Evolutionary conservation across 805 yeast species (phyloP), one percentile per base, ranked within the genome.

Genomic region (Saccharomycopsis olivae): DNA sequence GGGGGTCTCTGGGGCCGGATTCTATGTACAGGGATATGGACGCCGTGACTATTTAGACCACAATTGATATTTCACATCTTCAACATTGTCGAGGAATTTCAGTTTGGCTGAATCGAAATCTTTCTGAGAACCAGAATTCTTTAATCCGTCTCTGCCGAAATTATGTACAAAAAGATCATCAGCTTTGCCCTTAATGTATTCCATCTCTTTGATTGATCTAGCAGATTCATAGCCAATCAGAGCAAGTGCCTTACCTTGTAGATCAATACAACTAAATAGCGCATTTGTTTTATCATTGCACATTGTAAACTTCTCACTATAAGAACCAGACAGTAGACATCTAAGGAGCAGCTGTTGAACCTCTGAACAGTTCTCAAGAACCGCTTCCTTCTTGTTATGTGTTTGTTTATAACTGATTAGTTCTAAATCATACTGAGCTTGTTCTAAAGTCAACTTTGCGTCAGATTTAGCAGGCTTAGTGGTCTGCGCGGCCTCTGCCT

Each of bases 331-430:
- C 24, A 37, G 39, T 41, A 46, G 34, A 29, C 49, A 46, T 13
- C 37, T 32, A 14, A 46, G 20, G 10, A 46, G 17, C 14, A 36
- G 20, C 32, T 33, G 19, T 21, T 46, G 49, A 13, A 46, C 27
- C 38, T 46, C 49, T 3, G 49, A 36, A 33, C 49, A 46, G 30
- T 46, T 46, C 20, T 46, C 47, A n/a, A 46, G 35, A 15, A 43
- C 35, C 10, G 41, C 42, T 23, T 30, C 33, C 17, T 40, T 30
- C 28, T 18, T 32, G 16, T 31, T 35, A n/a, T 42, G 28, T 10
- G 10, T 16, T 4, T 15, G 29, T 27, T 34, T 39, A 24, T 42
- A 46, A n/a, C n/a, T n/a, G n/a, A n/a, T n/a, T n/a, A n/a, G n/a
- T n/a, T n/a, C n/a, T n/a, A n/a, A n/a, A n/a, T n/a, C n/a, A n/a